Conservation (phyloP, 768 basidiomycete species). For the Boletus rubropictus region DNA sequence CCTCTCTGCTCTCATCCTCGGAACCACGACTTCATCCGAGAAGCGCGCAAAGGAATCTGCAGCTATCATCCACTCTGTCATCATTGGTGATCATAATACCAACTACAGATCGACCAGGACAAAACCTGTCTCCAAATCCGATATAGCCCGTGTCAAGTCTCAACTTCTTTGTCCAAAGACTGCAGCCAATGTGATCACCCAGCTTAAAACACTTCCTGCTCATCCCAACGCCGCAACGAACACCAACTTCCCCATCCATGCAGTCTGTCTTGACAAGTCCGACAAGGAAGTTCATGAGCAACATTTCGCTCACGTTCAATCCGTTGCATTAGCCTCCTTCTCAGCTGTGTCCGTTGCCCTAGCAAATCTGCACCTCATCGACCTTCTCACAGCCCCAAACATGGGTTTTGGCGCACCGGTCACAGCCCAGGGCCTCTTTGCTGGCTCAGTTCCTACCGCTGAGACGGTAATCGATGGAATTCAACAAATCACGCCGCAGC, state of each 20-base stretch:
- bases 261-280: slow-evolving; percentile 61
- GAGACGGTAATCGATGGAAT: slow-evolving; percentile 66
- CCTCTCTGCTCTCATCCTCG: slow-evolving; percentile 29
- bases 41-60: slow-evolving; percentile 63
- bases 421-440: slow-evolving; percentile 58
- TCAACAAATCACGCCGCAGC: slow-evolving; percentile 64
- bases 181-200: slow-evolving; percentile 67
- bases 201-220: slow-evolving; percentile 56
- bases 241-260: slow-evolving; percentile 56
- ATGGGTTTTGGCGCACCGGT: slow-evolving; percentile 72
- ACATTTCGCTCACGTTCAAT: slow-evolving; percentile 52
- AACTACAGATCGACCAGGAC: slow-evolving; percentile 35
- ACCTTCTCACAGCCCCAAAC: slow-evolving; percentile 54
- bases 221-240: slow-evolving; percentile 9
- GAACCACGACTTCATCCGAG: slow-evolving; percentile 37
- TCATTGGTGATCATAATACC: slow-evolving; percentile 48
- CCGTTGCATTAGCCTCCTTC: slow-evolving; percentile 45
- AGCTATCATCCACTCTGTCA: slow-evolving; percentile 56
- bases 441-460: slow-evolving; percentile 72
- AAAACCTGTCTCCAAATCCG: slow-evolving; percentile 40
- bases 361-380: slow-evolving; percentile 55
- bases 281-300: slow-evolving; percentile 58
- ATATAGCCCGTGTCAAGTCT: slow-evolving; percentile 60
- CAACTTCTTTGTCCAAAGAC: slow-evolving; percentile 60
- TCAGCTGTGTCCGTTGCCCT: slow-evolving; percentile 47